Conservation (phyloP, 805 yeast species). For the Lipomyces kockii region DNA sequence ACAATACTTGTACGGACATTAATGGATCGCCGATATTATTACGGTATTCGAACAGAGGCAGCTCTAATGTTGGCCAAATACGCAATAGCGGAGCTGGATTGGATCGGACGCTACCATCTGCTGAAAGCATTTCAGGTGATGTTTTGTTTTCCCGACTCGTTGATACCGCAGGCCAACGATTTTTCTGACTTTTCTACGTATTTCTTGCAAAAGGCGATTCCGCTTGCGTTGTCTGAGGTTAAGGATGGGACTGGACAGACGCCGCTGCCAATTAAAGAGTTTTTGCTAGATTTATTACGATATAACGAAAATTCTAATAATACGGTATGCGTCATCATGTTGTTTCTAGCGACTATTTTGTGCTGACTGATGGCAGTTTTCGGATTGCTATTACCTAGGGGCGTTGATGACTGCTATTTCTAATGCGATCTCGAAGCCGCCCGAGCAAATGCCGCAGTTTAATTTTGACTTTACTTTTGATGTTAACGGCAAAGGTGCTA, state of each 20-base stretch:
- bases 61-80: constrained; percentile 74
- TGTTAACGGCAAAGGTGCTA: constrained; percentile 3
- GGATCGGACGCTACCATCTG: constrained; percentile 74
- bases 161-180: constrained; percentile 78
- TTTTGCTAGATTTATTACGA: constrained; percentile 71
- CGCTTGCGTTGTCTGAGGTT: constrained; percentile 62
- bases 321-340: constrained; percentile 78
- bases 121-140: constrained; percentile 68
- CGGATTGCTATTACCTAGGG: constrained; percentile 64
- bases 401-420: constrained; percentile 60
- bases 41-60: constrained; percentile 88
- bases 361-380: constrained; percentile 47
- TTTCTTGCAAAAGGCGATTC: constrained; percentile 71
- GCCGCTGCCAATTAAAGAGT: constrained; percentile 61
- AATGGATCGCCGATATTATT: constrained; percentile 82
- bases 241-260: constrained; percentile 63
- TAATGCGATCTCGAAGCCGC: constrained; percentile 41
- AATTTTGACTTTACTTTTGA: constrained; percentile 33
- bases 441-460: constrained; percentile 14
- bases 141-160: constrained; percentile 71
- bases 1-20: constrained; percentile 78
- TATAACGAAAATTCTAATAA: constrained; percentile 87
- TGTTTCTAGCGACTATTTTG: constrained; percentile 42
- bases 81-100: constrained; percentile 64
- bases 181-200: constrained; percentile 72